phyloP scores from a whole-genome alignment of 2,329 filamentous ascomycete species.

The Mycogone perniciosa region DNA sequence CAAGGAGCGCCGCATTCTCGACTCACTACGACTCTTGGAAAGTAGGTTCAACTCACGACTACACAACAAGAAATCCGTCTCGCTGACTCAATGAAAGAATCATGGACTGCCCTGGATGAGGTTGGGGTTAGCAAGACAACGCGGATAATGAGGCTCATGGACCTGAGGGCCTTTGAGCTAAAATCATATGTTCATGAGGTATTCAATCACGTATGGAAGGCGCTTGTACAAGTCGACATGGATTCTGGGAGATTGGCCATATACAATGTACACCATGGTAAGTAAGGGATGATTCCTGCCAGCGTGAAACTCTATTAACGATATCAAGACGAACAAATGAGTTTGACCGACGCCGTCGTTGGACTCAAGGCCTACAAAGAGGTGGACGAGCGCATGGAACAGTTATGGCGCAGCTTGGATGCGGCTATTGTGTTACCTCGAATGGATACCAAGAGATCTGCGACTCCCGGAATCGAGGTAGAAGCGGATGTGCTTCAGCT shows the following conservation, averaged over 20 bases:
- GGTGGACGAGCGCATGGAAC: conserved; percentile 51
- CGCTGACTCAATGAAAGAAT: conserved; percentile 34
- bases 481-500: conserved; percentile 38
- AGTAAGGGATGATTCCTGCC: conserved; percentile 2
- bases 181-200: conserved; percentile 59
- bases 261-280: conserved; percentile 45
- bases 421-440: conserved; percentile 54
- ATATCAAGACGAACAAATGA: conserved; percentile 43
- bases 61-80: not conserved
- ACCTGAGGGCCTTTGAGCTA: conserved; percentile 58
- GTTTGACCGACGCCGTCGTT: conserved; percentile 46
- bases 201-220: conserved; percentile 64
- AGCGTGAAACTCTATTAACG: conserved; percentile 15
- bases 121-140: conserved; percentile 57
- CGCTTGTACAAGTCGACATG: conserved; percentile 57
- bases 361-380: conserved; percentile 55
- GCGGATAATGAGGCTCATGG: conserved; percentile 58
- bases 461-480: conserved; percentile 35
- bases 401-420: conserved; percentile 58
- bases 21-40: conserved; percentile 52
- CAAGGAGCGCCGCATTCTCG: conserved; percentile 48
- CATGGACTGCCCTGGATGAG: conserved; percentile 50
- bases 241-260: conserved; percentile 51
- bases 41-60: conserved; percentile 30
- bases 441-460: conserved; percentile 36